Conservation (phyloP, 495 filamentous ascomycete genomes). For the Neurospora sp. region DNA sequence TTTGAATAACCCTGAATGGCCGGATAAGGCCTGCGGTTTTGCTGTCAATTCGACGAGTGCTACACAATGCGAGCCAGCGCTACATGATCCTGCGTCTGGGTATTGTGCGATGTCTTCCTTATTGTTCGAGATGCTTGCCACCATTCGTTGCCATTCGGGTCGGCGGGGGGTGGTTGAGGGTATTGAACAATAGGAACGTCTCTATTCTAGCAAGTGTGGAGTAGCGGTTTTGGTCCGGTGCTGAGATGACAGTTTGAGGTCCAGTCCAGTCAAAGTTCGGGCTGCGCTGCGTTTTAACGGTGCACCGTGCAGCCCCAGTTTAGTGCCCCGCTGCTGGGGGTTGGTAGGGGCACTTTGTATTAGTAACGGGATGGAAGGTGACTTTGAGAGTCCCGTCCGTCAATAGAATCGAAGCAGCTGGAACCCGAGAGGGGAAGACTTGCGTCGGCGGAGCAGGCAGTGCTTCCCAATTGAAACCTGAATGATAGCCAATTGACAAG, state of each 20-base stretch:
- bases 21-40: neutral
- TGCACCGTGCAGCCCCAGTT: neutral
- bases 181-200: neutral
- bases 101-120: neutral
- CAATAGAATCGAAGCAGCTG: neutral
- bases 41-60: neutral
- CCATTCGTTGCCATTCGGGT: neutral
- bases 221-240: neutral
- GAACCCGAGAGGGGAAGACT: neutral
- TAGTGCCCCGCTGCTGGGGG: neutral
- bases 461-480: neutral
- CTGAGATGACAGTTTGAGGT: neutral
- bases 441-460: neutral
- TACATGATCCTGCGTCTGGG: neutral
- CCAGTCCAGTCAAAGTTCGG: neutral
- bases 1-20: constrained; percentile 1
- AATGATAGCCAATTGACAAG: constrained; percentile 1
- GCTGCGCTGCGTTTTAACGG: neutral
- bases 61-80: neutral
- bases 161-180: neutral
- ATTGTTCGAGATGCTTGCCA: neutral
- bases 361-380: neutral
- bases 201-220: neutral
- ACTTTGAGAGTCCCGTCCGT: neutral
- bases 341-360: neutral